phyloP scores from a whole-genome alignment of 2,329 filamentous ascomycete genomes.

The Cytospora leucostoma region DNA sequence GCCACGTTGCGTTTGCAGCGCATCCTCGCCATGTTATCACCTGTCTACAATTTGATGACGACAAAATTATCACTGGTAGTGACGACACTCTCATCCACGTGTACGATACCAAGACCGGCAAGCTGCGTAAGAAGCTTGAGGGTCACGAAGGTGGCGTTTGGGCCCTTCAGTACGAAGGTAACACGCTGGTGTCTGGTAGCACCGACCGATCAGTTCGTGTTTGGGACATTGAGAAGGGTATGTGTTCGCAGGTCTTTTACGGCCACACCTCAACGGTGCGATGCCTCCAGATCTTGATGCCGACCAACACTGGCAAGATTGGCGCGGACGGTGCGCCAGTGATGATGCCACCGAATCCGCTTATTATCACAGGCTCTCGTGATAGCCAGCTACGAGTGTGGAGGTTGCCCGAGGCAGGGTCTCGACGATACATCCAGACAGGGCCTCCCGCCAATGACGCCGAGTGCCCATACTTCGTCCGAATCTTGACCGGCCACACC shows the following conservation, averaged over 20 bases:
- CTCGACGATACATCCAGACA: conserved; percentile 76
- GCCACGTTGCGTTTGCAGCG: conserved; percentile 93
- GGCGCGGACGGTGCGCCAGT: conserved; percentile 68
- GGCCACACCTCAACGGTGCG: conserved; percentile 97
- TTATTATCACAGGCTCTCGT: conserved; percentile 96
- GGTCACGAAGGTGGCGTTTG: conserved; percentile 97
- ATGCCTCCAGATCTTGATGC: conserved; percentile 91
- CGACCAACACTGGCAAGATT: conserved; percentile 72
- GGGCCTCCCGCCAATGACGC: conserved; percentile 71
- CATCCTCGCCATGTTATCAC: conserved; percentile 97
- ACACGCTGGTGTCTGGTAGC: conserved; percentile 91
- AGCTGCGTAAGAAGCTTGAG: conserved; percentile 77
- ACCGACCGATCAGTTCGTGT: conserved; percentile 98
- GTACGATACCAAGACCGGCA: conserved; percentile 94
- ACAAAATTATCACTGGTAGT: conserved; percentile 97
- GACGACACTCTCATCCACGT: conserved; percentile 98
- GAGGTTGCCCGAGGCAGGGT: conserved; percentile 82
- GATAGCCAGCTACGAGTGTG: conserved; percentile 94
- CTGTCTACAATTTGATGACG: conserved; percentile 94
- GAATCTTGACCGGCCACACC: conserved; percentile 80
- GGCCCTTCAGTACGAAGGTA: conserved; percentile 95
- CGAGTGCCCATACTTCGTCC: conserved; percentile 93
- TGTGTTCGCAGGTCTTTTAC: conserved; percentile 94
- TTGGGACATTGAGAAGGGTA: conserved; percentile 93
- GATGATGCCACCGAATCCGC: conserved; percentile 89